These are phyloP conservation scores for Fraxinus latifolia DNA, from an alignment of 305 asterid species.

Conservation along the genomic window DNA sequence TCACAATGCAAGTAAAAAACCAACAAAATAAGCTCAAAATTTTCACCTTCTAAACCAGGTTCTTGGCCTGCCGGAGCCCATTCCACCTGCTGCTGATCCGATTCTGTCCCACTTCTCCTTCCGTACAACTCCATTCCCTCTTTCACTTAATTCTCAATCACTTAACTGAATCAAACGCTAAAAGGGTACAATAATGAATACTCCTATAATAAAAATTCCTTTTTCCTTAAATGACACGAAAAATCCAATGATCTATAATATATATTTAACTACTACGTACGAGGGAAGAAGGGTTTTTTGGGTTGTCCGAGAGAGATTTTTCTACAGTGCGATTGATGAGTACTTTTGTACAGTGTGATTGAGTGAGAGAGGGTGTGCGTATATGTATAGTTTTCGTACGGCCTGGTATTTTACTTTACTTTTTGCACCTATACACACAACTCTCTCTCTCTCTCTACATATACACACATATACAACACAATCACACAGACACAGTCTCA, in stretches of 20 bases:
- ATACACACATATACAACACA: not conserved
- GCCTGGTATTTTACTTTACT: conserved; percentile 25
- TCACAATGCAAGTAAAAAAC: conserved; percentile 21
- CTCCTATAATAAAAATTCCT: conserved; percentile 5
- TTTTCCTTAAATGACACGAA: conserved; percentile 21
- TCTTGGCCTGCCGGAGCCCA: conserved; percentile 40
- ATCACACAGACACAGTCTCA: not conserved
- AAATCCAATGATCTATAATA: conserved; percentile 22
- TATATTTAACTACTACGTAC: conserved; percentile 10
- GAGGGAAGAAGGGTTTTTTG: conserved; percentile 7
- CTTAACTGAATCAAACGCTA: not conserved
- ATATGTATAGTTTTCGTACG: conserved; percentile 36
- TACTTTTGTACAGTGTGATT: conserved; percentile 19
- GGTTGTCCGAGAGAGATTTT: conserved; percentile 17
- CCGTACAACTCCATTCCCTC: conserved; percentile 52
- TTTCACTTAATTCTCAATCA: conserved; percentile 6
- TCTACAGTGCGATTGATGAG: conserved; percentile 36
- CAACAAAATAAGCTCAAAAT: conserved; percentile 6
- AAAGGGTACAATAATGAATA: conserved; percentile 12
- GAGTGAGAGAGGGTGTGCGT: conserved; percentile 25
- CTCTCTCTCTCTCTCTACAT: conserved; percentile 10
- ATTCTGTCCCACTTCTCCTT: conserved; percentile 34
- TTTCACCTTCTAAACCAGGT: conserved; percentile 51
- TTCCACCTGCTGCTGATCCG: conserved; percentile 45
- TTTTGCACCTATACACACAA: not conserved